Conservation (phyloP, 768 basidiomycete species). For the Sistotremastrum suecicum region DNA sequence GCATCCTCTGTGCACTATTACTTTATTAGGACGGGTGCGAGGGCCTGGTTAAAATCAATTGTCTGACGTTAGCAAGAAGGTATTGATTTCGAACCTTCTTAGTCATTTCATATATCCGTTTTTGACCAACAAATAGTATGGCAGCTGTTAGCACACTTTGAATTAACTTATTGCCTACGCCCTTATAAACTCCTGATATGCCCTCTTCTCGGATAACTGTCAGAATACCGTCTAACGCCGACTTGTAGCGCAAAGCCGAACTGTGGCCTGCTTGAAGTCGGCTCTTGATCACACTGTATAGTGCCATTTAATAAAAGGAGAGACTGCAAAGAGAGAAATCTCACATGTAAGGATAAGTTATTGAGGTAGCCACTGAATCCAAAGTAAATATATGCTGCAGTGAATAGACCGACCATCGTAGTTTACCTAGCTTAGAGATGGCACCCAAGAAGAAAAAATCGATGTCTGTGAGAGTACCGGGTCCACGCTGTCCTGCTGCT, state of each 20-base stretch:
- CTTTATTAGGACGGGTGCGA: too few relatives aligned
- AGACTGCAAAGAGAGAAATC: slow-evolving; percentile 8
- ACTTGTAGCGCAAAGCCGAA: slow-evolving; percentile 55
- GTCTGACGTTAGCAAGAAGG: too few relatives aligned
- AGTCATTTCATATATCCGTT: slow-evolving; percentile 63
- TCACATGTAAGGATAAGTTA: slow-evolving; percentile 68
- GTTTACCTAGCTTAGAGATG: slow-evolving; percentile 70
- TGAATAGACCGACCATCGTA: not conserved
- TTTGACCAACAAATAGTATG: slow-evolving; percentile 83
- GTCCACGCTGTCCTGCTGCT: slow-evolving; percentile 27
- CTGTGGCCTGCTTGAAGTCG: slow-evolving; percentile 65
- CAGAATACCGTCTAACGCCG: slow-evolving; percentile 61
- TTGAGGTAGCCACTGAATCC: slow-evolving; percentile 30
- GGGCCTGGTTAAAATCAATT: too few relatives aligned
- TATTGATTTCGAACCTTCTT: slow-evolving; percentile 25
- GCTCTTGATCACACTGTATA: slow-evolving; percentile 52
- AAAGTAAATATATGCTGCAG: not conserved
- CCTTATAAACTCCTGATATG: slow-evolving; percentile 72
- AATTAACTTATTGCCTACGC: slow-evolving; percentile 73
- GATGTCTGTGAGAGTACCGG: slow-evolving; percentile 54
- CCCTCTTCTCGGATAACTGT: slow-evolving; percentile 73
- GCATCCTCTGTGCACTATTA: too few relatives aligned
- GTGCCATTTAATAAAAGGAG: not conserved
- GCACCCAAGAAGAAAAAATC: slow-evolving; percentile 96
- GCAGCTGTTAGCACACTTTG: slow-evolving; percentile 91